phyloP scores from a whole-genome alignment of 169 alveolate species.

The Blepharisma undulans region DNA sequence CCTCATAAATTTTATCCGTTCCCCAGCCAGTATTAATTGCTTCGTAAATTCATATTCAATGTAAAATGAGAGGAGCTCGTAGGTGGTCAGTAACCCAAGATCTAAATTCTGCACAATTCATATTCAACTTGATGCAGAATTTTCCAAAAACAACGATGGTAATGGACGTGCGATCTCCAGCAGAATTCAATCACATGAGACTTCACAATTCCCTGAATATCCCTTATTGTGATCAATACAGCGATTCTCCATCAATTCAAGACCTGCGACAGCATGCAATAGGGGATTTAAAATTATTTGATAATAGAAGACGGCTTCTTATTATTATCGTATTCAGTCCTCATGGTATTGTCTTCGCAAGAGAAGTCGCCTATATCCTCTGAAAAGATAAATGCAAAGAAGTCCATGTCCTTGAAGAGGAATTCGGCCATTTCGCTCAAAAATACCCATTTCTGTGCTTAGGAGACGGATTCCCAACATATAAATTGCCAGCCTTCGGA shows the following conservation, averaged over 20 bases:
- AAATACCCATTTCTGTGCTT: background rate
- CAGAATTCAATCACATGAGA: background rate
- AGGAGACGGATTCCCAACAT: background rate
- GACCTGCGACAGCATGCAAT: background rate
- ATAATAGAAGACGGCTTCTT: background rate
- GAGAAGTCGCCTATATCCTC: background rate
- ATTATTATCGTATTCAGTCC: background rate
- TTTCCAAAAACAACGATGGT: background rate
- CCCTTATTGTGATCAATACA: background rate
- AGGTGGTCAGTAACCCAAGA: background rate
- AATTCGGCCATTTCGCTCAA: background rate
- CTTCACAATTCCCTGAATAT: background rate
- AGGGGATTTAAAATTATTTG: background rate
- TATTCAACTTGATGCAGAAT: slow-evolving; percentile 6
- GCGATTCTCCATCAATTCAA: background rate
- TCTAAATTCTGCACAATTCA: background rate
- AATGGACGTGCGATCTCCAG: background rate
- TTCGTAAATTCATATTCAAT: background rate
- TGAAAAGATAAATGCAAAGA: slow-evolving; percentile 9
- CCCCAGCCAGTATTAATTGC: background rate
- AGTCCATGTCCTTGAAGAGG: slow-evolving; percentile 13
- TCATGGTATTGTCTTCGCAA: background rate
- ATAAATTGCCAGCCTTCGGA: background rate
- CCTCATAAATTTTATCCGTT: background rate
- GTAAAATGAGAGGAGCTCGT: background rate